phyloP scores from a whole-genome alignment of 1,284 basidiomycete species.

The Sanghuangporus weigelae region DNA sequence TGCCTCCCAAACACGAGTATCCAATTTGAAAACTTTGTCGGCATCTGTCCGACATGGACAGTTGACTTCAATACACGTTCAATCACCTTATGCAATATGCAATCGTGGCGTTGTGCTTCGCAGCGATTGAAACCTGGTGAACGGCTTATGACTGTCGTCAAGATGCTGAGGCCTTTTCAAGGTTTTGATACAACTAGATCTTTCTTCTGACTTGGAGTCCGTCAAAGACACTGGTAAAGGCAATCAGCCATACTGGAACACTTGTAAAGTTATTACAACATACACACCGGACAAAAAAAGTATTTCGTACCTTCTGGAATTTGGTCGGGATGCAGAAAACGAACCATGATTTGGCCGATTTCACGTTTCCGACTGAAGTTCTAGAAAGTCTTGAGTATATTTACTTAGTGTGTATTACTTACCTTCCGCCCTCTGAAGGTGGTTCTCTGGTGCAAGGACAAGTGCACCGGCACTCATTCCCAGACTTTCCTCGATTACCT shows the following conservation, averaged over 20 bases:
- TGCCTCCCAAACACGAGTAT: slow-evolving; percentile 26
- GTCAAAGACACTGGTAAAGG: neutral
- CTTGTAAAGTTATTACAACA: slow-evolving; percentile 24
- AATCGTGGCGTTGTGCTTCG: slow-evolving; percentile 19
- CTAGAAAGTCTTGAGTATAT: too few species aligned
- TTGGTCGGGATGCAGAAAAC: too few species aligned
- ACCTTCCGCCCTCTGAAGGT: slow-evolving; percentile 17
- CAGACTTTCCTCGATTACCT: slow-evolving; percentile 24
- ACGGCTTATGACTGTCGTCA: slow-evolving; percentile 27
- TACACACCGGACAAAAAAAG: too few species aligned
- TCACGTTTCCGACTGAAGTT: too few species aligned
- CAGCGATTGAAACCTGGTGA: slow-evolving; percentile 28
- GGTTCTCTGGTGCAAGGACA: slow-evolving; percentile 20
- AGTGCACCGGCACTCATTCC: slow-evolving; percentile 20
- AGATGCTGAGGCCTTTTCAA: slow-evolving; percentile 27
- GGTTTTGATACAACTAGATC: slow-evolving; percentile 24
- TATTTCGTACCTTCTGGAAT: too few species aligned
- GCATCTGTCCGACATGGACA: slow-evolving; percentile 25
- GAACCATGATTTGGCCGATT: too few species aligned
- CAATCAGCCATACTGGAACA: slow-evolving; percentile 27
- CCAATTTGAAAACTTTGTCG: slow-evolving; percentile 26
- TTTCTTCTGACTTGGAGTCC: neutral
- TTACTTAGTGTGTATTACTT: too few species aligned
- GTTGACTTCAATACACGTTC: slow-evolving; percentile 24
- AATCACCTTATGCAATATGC: slow-evolving; percentile 27